A percentile compares a stretch with the other conserved stretches of the same genome.
Evolutionary conservation across 805 yeast species (phyloP).

Genomic region (Saccharomycopsis sp.): DNA sequence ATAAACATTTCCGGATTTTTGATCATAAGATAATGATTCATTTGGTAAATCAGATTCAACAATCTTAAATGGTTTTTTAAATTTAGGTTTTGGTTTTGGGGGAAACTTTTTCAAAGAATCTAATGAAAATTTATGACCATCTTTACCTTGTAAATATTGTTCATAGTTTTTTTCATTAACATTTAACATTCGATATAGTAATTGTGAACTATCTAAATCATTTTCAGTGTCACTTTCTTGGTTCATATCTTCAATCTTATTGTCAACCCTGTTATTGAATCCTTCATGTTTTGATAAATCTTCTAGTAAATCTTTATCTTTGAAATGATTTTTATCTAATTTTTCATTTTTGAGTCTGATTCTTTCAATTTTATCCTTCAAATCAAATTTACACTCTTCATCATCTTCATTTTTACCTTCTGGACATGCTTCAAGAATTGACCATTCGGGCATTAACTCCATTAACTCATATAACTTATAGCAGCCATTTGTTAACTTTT

Average conservation of each 20-base stretch:
- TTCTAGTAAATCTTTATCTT: slow-evolving; percentile 5
- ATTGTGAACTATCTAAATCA: neutral
- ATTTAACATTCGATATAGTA: slow-evolving; percentile 7
- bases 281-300: neutral
- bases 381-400: slow-evolving; percentile 21
- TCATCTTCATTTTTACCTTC: slow-evolving; percentile 16
- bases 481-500: slow-evolving; percentile 39
- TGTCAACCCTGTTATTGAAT: slow-evolving; percentile 1
- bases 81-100: slow-evolving; percentile 6
- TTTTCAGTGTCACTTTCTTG: neutral
- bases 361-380: slow-evolving; percentile 4
- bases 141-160: neutral
- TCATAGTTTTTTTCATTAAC: slow-evolving; percentile 10
- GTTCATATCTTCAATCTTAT: neutral
- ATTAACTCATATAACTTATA: slow-evolving; percentile 30
- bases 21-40: neutral
- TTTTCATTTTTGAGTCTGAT: slow-evolving; percentile 14
- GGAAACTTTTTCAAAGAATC: slow-evolving; percentile 7
- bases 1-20: slow-evolving; percentile 5
- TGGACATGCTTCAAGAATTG: slow-evolving; percentile 24
- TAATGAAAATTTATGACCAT: neutral
- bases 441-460: slow-evolving; percentile 36
- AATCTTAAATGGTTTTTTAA: neutral
- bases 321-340: neutral
- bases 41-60: slow-evolving; percentile 3